phyloP scores from a whole-genome alignment of 2,329 filamentous ascomycete species.

The Colletotrichum graminicola region DNA sequence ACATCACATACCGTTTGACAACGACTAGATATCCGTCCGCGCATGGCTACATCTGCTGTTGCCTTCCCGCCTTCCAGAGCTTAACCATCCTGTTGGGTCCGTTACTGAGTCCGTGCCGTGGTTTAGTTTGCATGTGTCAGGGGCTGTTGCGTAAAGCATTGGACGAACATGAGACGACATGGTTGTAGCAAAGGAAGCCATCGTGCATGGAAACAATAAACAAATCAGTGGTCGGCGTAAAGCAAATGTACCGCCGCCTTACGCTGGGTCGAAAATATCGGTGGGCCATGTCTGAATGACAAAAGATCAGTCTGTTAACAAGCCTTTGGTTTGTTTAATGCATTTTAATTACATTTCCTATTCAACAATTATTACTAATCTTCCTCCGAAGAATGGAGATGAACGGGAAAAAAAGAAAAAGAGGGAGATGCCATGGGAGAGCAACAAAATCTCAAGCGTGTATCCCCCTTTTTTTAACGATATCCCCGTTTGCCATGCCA shows the following conservation, averaged over 20 bases:
- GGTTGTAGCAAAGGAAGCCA: neutral
- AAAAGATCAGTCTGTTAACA: neutral
- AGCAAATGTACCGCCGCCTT: neutral
- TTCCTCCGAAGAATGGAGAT: neutral
- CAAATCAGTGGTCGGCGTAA: neutral
- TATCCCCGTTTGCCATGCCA: conserved; percentile 10
- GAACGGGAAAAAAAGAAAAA: neutral
- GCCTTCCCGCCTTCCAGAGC: neutral
- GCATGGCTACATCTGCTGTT: conserved; percentile 10
- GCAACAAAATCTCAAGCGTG: neutral
- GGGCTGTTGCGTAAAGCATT: neutral
- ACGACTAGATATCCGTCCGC: neutral
- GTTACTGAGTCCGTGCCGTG: neutral
- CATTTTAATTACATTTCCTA: neutral
- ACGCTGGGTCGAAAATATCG: neutral
- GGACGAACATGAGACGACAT: conserved; percentile 5
- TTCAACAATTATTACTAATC: conserved; percentile 21
- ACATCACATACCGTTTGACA: neutral
- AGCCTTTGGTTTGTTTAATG: neutral
- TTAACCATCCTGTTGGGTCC: conserved; percentile 10
- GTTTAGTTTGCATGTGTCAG: too few relatives aligned
- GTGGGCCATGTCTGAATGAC: neutral
- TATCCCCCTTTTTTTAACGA: conserved; percentile 10
- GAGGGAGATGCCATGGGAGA: conserved; percentile 3
- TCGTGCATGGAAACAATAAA: neutral